Evolutionary conservation across 2,329 filamentous ascomycete genomes (phyloP), one percentile per base, ranked within the genome.

Genomic region (Lecanosticta acicola): DNA sequence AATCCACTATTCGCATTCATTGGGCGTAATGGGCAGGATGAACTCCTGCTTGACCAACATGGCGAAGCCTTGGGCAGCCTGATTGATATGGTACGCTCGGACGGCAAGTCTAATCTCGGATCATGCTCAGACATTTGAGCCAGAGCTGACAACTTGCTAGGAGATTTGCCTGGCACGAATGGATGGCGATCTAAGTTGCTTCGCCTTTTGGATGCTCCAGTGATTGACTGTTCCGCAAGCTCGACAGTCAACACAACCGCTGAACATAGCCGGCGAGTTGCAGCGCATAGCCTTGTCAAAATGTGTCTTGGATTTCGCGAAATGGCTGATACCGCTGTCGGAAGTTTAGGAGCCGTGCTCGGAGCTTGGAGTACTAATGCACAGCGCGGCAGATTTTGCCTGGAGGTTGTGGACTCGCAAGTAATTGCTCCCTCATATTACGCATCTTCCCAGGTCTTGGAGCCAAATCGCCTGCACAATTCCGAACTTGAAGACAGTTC

Each of bases 1-100:
- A 24, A 49, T 26, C 49, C 45, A 2, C 49, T 49, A 42, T 52
- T 49, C 34, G 42, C 46, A 2, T 52, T 52, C 32, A 24, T 33
- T 13, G 48, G 48, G 10, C 1, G 2, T 3, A 33, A 19, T n/a
- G 13, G 11, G 14, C 13, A 20, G 19, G 11, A 34, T 11, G 11
- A 35, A 4, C 3, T 42, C 13, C 19, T 41, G 11, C 18, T 3
- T n/a, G n/a, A 19, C 8, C 3, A 16, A 3, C 24, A 46, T 7
- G 38, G 9, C 20, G 16, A 2, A 4, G 32, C 24, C 7, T 13
- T 41, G 32, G 13, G 14, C 3, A 13, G 18, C 10, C 7, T 39
- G 21, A 14, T 32, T n/a, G 7, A 24, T 5, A 21, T 3, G 11
- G n/a, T 43, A 11, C 24, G n/a, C 3, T 13, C 5, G 2, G 1